Evolutionary conservation across 306 rosid genomes (phyloP), one percentile per base, ranked within the genome.

Genomic region (Rubus idaeus): DNA sequence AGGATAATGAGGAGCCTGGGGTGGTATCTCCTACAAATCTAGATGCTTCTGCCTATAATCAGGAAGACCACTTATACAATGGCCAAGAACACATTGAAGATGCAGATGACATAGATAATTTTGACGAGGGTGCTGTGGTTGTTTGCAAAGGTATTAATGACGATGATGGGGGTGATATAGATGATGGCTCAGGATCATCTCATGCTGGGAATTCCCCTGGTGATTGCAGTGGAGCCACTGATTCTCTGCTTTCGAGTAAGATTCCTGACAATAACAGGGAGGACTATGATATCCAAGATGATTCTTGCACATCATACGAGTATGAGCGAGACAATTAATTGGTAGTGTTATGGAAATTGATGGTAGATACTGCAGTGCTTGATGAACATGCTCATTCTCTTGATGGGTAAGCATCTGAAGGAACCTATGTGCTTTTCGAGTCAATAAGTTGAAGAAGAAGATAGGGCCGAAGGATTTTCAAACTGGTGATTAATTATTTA

Each of bases 261-360:
- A 75, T 20, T 75, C 60, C 70, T 0, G 10, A 62, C 46, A 8
- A 20, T 53, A 55, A 47, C 16, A n/a, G 42, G 23, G 83, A 40
- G 71, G 58, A 75, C 21, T 21, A 49, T 69, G 77, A 78, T 62
- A 44, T 74, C 40, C 75, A 83, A 45, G 86, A 83, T 78, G 83
- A 78, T 76, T 83, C 86, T 26, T 82, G 79, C 74, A 68, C 80
- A 21, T 82, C 79, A 10, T 77, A 39, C 1, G 85, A 82, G 71
- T 72, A 37, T 62, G 77, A 82, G 77, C 73, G 11, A 70, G 77
- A 45, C 21, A 21, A 64, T 74, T 39, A 46, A 74, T 55, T 16
- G 26, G 13, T 55, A n/a, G 17, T 10, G 70, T 21, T 14, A 65
- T 37, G 58, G 60, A 20, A 42, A 77, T 6, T 23, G 57, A 41